Base-by-base conservation (phyloP, 331 rosid genomes). In the Cydonia oblonga region DNA sequence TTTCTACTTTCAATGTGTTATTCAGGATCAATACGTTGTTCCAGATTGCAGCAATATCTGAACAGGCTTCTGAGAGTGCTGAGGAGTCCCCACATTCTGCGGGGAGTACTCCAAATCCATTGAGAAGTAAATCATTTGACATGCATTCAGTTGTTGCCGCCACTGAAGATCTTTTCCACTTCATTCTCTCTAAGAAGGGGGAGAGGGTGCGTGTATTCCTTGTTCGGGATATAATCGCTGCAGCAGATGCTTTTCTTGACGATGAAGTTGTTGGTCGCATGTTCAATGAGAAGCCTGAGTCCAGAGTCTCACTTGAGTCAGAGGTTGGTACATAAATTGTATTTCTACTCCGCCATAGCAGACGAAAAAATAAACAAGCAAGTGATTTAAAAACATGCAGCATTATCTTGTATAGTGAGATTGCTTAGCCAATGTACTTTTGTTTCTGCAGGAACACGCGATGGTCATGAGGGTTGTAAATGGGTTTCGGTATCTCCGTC, bases 21-120 rank as follows among this genome's bases (percentile, higher is more conserved):
- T 64, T 60, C 57, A 63, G 71, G 35, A 42, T 75, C 70, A 15
- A 54, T 72, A 65, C 78, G 56, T 79, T 76, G 75, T 86, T 84
- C 80, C 92, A 89, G 98, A 80, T 91, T 75, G 90, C 89, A 72
- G 96, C 97, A 54, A 91, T 95, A 84, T 95, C 99, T 53, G 96
- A 89, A 84, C 97, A 93, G 87, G 88, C 96, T 79, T 84, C 97
- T 53, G 91, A 88, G 71, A 75, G 76, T 23, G 83, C 78, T 72
- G 88, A 42, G 69, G 95, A 86, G 57, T 11, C 79, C 69, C 71
- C 87, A 51, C 62, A 71, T 82, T 68, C 81, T 15, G 71, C 68
- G 78, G 88, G 84, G 40, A 81, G 75, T 52, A 23, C 51, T 49
- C 81, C 90, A 16, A 82, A 82, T 66, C 87, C 90, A 60, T 77